Evolutionary conservation across 192 early-diverging fungal genomes (phyloP), one percentile per base, ranked within the genome.

Genomic region (Backusella macrospora): DNA sequence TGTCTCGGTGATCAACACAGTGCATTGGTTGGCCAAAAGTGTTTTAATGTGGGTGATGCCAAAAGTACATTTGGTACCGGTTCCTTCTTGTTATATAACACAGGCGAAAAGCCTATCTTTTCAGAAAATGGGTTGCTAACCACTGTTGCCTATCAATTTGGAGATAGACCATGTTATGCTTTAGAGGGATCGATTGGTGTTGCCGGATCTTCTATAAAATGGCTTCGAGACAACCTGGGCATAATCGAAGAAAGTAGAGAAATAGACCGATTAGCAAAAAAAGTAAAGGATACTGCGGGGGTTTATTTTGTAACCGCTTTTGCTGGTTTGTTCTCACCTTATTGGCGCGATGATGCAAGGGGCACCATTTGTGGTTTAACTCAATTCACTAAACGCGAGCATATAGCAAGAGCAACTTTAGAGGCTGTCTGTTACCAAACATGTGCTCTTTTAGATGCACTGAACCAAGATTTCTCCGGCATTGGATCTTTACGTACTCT

Each of bases 11-110:
- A 98, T 80, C 96, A 98, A 81, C 96, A 98, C 80, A 93, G 95
- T 6, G 96, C 96, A 16, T 83, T 96, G 62, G 95, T 98, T 40
- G 96, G 96, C n/a, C 96, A 98, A 79, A 88, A 89, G 65, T 98
- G 96, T 81, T 94, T 95, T 76, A 73, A 88, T 62, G 82, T 86
- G 4, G 96, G 95, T 12, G 90, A 93, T 78, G 90, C 90, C 70
- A 98, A 98, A 86, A 98, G 94, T 85, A 98, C 96, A 5, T 96
- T 96, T 83, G 96, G 96, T 55, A 98, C 96, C 23, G 96, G 95
- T 38, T 96, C 94, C 82, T 98, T 98, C 80, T 94, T 96, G 94
- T 81, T 98, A 69, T 95, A 92, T 85, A 96, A 98, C 86, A 96
- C 95, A 16, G 96, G 96, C 29, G 52, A 79, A 6, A 78, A 86